Conservation (phyloP, 2,329 filamentous ascomycete species). For the Neophaeococcomyces mojaviensis region DNA sequence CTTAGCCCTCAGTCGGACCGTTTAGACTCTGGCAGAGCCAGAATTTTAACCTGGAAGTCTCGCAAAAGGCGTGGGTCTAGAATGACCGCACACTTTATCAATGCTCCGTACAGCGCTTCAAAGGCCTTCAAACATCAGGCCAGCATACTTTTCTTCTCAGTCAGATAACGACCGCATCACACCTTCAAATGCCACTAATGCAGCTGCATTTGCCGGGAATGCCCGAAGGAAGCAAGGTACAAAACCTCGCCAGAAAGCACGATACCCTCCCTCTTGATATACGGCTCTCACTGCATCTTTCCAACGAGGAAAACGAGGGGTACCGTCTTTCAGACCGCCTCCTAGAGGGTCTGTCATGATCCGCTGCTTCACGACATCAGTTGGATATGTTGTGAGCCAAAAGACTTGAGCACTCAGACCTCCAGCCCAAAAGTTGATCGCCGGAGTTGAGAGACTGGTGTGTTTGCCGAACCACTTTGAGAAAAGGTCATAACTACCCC, state of each 20-base stretch:
- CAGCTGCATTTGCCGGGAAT: slow-evolving; percentile 93
- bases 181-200: slow-evolving; percentile 84
- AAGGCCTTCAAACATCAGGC: too few species aligned
- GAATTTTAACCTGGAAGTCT: too few species aligned
- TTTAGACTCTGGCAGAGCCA: too few species aligned
- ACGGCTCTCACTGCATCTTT: slow-evolving; percentile 70
- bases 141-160: too few species aligned
- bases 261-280: slow-evolving; percentile 66
- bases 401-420: slow-evolving; percentile 89
- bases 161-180: slow-evolving; percentile 61
- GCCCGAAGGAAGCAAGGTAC: slow-evolving; percentile 86
- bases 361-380: slow-evolving; percentile 88
- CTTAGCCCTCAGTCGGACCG: too few species aligned
- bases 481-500: slow-evolving; percentile 87
- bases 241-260: slow-evolving; percentile 88
- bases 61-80: too few species aligned
- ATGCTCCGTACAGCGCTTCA: too few species aligned
- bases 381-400: slow-evolving; percentile 87
- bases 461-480: slow-evolving; percentile 58
- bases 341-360: slow-evolving; percentile 94
- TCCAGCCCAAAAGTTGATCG: slow-evolving; percentile 95
- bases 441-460: slow-evolving; percentile 66
- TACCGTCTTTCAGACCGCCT: slow-evolving; percentile 58
- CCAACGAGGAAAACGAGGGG: slow-evolving; percentile 66
- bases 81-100: too few species aligned